Base-by-base conservation (phyloP, 306 rosid genomes). In the Vigna nakashimae region DNA sequence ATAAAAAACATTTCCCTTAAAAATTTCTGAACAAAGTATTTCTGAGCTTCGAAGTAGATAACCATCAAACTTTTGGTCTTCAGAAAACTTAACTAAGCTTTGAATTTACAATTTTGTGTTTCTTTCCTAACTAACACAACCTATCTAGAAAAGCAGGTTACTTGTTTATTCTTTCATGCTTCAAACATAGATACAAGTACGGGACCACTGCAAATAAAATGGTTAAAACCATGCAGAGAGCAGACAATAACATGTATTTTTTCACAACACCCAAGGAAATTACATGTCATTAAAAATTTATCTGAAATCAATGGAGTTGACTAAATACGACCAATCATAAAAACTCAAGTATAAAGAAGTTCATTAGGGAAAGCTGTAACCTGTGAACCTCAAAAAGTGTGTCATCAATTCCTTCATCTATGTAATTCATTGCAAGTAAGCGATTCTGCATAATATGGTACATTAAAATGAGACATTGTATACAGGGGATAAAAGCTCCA, bases 361-460 rank as follows among this genome's bases (percentile, higher is more conserved):
- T 64, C 49, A 64, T 64, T 17, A 36, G 69, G 34, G 46, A 64
- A 64, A 36, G 69, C 16, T 64, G 49, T 13, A n/a, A 64, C 69
- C 69, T 64, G 69, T 64, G 69, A 64, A 38, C 50, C 49, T 64
- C 69, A 64, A 64, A 64, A 64, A 64, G 69, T 17, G 16, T 17
- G 50, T 38, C 49, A 38, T 64, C 69, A 36, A 36, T 22, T 64
- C 69, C 69, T 38, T 64, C 49, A 13, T 64, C 49, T 38, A 64
- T 38, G 69, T 64, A 64, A 38, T 64, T 64, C 69, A 64, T 64
- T 9, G 69, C 69, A 64, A 64, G 69, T 14, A 64, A 36, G 28
- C 69, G 69, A 5, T 64, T 64, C 69, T 64, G 69, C 69, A 64
- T 64, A 36, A 16, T 36, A 63, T 32, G 22, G 48, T 17, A 46